Percentiles rank a stretch among this genome's conserved stretches.
phyloP scores from a whole-genome alignment of 2,329 filamentous ascomycete species.

The Phyllosticta ampelicida region DNA sequence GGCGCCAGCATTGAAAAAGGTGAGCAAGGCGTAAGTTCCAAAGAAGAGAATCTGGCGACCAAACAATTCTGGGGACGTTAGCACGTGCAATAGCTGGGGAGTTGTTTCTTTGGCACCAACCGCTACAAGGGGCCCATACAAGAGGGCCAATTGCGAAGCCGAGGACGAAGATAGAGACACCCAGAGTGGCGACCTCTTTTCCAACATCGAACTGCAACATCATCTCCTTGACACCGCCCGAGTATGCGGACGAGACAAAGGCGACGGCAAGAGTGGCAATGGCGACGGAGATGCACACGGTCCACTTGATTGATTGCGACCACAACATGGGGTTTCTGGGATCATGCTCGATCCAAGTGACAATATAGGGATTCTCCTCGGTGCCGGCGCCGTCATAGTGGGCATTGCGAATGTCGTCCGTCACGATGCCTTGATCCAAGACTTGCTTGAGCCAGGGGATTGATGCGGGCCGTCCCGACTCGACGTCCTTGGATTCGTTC shows the following conservation, averaged over 20 bases:
- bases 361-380: constrained; percentile 53
- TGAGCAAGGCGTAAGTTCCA: constrained; percentile 26
- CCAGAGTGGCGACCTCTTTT: constrained; percentile 47
- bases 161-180: constrained; percentile 53
- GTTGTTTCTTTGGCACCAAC: constrained; percentile 7
- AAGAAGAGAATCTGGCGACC: constrained; percentile 33
- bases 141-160: constrained; percentile 49
- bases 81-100: not conserved
- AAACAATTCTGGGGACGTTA: constrained; percentile 40
- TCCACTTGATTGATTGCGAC: constrained; percentile 50
- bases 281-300: constrained; percentile 48
- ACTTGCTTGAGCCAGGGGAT: constrained; percentile 31
- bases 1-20: constrained; percentile 31
- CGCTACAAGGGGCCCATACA: constrained; percentile 47
- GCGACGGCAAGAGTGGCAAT: constrained; percentile 57
- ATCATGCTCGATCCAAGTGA: constrained; percentile 58
- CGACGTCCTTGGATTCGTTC: constrained; percentile 4
- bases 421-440: constrained; percentile 48
- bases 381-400: constrained; percentile 44
- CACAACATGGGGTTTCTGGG: constrained; percentile 57
- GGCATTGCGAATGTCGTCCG: constrained; percentile 44
- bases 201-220: constrained; percentile 43
- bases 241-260: constrained; percentile 59
- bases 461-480: constrained; percentile 5
- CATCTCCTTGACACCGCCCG: constrained; percentile 46